Evolutionary conservation across 2,329 filamentous ascomycete species (phyloP).

Genomic region (Kalmusia sp.): DNA sequence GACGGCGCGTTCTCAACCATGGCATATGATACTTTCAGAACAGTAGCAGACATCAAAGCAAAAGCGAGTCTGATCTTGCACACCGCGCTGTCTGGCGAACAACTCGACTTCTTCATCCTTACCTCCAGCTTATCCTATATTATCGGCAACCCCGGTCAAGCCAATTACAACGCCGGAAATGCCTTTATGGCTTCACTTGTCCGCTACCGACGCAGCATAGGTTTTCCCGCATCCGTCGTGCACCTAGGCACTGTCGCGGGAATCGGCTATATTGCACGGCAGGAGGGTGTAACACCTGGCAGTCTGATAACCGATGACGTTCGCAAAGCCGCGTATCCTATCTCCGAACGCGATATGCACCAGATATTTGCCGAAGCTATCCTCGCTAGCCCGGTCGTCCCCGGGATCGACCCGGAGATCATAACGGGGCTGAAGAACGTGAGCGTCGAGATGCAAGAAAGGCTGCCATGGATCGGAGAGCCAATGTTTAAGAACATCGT

Average conservation of each 20-base stretch:
- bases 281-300: not conserved
- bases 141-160: constrained; percentile 21
- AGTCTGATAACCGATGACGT: constrained; percentile 1
- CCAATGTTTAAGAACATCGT: constrained; percentile 9
- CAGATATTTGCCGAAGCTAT: constrained; percentile 17
- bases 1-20: constrained; percentile 19
- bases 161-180: constrained; percentile 25
- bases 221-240: constrained; percentile 49
- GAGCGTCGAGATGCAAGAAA: not conserved
- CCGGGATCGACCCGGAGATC: constrained; percentile 14
- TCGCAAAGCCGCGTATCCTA: constrained; percentile 8
- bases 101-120: constrained; percentile 29
- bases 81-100: constrained; percentile 8
- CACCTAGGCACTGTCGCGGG: constrained; percentile 51
- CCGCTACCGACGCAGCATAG: constrained; percentile 44
- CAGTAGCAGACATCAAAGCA: constrained; percentile 18
- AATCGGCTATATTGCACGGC: constrained; percentile 48
- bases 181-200: constrained; percentile 52
- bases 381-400: constrained; percentile 10
- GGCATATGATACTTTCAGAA: constrained; percentile 10
- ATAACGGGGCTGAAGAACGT: constrained; percentile 15
- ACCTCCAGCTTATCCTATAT: constrained; percentile 20
- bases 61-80: constrained; percentile 19
- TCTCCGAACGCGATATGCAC: constrained; percentile 15
- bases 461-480: constrained; percentile 1